These are phyloP conservation scores for Corylus avellana DNA, from an alignment of 306 rosid species.

Conservation along the genomic window DNA sequence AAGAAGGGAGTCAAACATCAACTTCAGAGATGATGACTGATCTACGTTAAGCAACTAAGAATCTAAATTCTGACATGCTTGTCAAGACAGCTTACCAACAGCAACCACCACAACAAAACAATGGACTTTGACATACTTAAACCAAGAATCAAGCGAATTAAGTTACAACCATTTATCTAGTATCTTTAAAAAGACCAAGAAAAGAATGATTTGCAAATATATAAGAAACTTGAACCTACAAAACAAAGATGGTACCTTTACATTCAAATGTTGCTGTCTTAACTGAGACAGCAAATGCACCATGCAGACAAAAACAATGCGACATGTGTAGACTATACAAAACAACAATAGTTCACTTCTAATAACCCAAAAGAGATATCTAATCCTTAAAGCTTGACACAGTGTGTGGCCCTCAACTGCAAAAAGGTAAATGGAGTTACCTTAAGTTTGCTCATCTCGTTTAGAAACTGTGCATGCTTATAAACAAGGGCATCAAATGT, in stretches of 20 bases:
- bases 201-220: not conserved
- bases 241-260: not conserved
- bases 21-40: not conserved
- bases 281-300: not conserved
- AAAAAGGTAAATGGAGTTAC: constrained; percentile 37
- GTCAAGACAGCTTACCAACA: constrained; percentile 15
- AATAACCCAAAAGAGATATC: not conserved
- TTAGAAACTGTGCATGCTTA: constrained; percentile 88
- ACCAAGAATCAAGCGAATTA: constrained; percentile 13
- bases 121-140: constrained; percentile 12
- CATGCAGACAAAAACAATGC: not conserved
- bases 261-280: not conserved
- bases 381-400: constrained; percentile 6
- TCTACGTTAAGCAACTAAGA: constrained; percentile 1
- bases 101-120: constrained; percentile 10
- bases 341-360: not conserved
- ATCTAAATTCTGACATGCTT: not conserved
- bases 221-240: not conserved
- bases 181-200: not conserved
- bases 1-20: constrained; percentile 17
- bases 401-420: not conserved
- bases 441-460: constrained; percentile 92
- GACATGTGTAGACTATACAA: not conserved
- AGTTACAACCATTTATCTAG: not conserved
- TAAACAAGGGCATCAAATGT: constrained; percentile 80